A percentile compares a stretch with the other conserved stretches of the same genome.
phyloP scores from a whole-genome alignment of 345 rosid genomes.

The Alliaria petiolata region DNA sequence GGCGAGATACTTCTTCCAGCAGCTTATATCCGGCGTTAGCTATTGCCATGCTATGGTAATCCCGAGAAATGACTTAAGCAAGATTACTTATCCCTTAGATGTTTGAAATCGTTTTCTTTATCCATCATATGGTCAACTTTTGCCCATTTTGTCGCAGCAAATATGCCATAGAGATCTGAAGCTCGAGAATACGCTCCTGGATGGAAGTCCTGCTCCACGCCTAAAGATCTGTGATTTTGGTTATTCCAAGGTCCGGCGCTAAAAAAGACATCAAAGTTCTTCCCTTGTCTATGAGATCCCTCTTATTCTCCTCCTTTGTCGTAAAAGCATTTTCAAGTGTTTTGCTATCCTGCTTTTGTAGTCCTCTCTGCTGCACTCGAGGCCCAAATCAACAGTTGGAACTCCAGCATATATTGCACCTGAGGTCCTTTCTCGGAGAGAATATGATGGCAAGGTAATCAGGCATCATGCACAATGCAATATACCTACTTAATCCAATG shows the following conservation, averaged over 20 bases:
- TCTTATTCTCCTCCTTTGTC: not conserved
- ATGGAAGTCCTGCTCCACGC: conserved; percentile 71
- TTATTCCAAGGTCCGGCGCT: conserved; percentile 55
- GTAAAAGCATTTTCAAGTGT: not conserved
- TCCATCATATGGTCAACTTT: not conserved
- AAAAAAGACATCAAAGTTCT: not conserved
- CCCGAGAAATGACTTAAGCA: not conserved
- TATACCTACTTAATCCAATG: not conserved
- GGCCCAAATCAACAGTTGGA: conserved; percentile 78
- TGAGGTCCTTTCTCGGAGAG: conserved; percentile 71
- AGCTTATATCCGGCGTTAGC: conserved; percentile 69
- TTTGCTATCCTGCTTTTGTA: conserved; percentile 25
- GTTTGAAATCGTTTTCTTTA: not conserved
- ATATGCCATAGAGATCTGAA: conserved; percentile 76
- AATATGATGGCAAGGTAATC: conserved; percentile 82
- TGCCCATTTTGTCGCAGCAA: conserved; percentile 37
- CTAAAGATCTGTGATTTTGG: conserved; percentile 79
- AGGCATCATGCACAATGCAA: not conserved
- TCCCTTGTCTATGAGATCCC: not conserved
- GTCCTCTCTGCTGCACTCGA: conserved; percentile 80
- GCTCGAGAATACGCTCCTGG: conserved; percentile 64
- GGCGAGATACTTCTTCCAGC: conserved; percentile 75
- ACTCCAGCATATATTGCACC: conserved; percentile 90
- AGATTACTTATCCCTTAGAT: not conserved
- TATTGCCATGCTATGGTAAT: conserved; percentile 66